These are phyloP conservation scores for Skeletonema marinoi DNA, from an alignment of 108 stramenopile species.

Conservation along the genomic window DNA sequence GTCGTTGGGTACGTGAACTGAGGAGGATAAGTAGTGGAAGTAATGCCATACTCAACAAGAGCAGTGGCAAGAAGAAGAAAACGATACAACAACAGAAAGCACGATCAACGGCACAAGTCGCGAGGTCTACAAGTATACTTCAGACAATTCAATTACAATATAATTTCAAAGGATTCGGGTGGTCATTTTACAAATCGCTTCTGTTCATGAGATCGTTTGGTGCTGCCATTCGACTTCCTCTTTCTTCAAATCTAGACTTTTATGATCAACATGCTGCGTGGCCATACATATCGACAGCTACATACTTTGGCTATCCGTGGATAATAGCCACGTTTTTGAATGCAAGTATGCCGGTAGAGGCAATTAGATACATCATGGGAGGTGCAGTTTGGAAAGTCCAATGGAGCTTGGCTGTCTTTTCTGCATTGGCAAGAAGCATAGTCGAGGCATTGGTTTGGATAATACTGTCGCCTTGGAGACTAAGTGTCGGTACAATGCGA, in stretches of 20 bases:
- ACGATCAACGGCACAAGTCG: not conserved
- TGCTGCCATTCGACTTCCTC: conserved; percentile 60
- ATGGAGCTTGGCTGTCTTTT: conserved; percentile 30
- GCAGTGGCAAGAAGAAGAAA: conserved; percentile 4
- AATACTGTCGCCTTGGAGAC: conserved; percentile 23
- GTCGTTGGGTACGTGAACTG: conserved; percentile 69
- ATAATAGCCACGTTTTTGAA: conserved; percentile 51
- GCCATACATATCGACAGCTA: conserved; percentile 54
- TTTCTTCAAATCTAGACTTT: conserved; percentile 64
- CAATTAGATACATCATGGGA: conserved; percentile 55
- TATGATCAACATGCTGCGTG: conserved; percentile 63
- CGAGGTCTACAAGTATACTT: conserved; percentile 2
- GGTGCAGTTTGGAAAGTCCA: conserved; percentile 33
- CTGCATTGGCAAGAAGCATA: conserved; percentile 23
- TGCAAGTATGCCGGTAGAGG: conserved; percentile 68
- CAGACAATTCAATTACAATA: conserved; percentile 52
- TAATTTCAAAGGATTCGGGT: conserved; percentile 81
- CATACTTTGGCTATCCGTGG: conserved; percentile 67
- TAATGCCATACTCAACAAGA: not conserved
- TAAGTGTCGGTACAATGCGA: conserved; percentile 5
- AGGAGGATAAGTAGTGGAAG: conserved; percentile 9
- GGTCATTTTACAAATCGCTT: conserved; percentile 69
- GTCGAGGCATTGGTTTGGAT: conserved; percentile 19
- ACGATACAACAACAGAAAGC: not conserved
- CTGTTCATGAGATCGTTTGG: conserved; percentile 55